Evolutionary conservation across 176 grass and related monocot genomes (phyloP), one percentile per base, ranked within the genome.

Genomic region (Zizania latifolia): DNA sequence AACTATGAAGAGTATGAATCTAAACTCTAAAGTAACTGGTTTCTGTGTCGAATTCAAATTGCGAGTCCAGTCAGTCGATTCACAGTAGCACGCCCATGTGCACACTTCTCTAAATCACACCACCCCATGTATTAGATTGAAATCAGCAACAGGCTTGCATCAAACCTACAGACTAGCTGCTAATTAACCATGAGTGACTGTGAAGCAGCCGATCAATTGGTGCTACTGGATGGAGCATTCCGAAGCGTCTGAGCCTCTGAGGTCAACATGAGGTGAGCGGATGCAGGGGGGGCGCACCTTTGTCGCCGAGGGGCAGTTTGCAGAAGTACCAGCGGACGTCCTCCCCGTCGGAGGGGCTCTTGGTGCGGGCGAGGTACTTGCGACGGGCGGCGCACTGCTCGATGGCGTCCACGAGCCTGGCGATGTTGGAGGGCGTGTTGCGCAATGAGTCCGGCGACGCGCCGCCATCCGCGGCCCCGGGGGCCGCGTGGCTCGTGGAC

Each of bases 281-380:
- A 3, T 4, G 16, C 23, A 15, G 64, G n/a, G n/a, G n/a, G n/a
- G n/a, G 5, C 31, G 31, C 64, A 98, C 95, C 91, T 92, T 68
- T 90, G 39, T 92, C 82, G 28, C 26, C 84, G 8, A 98, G 91
- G 31, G 91, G 95, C 61, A 94, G 71, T 79, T 94, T 98, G 89
- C 89, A 94, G 70, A 94, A 98, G 84, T 89, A 98, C 95, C 91
- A 98, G 32, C 95, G 89, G 33, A 98, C 86, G 53, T 94, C 91
- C 34, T 92, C 75, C 32, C 91, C 89, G 53, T 94, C 91, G 30
- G 95, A 98, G 68, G 91, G 89, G 86, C 95, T 98, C 68, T 90
- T 94, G 35, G 95, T 98, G 82, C 68, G 82, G 41, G 95, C 89
- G 11, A 90, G 89, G 78, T 99, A 99, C 76, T 99, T 99, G 64